phyloP scores from a whole-genome alignment of 495 filamentous ascomycete genomes.

The Xylona heveae region DNA sequence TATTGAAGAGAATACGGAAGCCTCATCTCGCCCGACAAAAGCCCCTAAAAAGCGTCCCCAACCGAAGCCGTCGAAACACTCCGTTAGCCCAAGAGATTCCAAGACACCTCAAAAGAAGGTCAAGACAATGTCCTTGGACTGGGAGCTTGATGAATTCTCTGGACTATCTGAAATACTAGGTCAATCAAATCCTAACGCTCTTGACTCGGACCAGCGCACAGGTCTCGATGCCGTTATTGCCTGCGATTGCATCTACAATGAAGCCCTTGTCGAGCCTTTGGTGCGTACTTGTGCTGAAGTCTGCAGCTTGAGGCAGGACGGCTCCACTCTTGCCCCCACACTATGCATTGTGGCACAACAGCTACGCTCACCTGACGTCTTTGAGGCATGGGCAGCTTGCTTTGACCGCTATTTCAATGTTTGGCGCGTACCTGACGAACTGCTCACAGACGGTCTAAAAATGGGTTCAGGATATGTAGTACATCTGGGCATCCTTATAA shows the following conservation, averaged over 20 bases:
- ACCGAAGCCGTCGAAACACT: too few relatives aligned
- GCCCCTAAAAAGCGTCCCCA: too few relatives aligned
- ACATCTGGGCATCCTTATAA: conserved; percentile 41
- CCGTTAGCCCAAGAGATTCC: too few relatives aligned
- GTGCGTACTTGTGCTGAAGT: conserved; percentile 68
- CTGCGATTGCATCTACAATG: conserved; percentile 83
- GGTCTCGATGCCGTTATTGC: conserved; percentile 48
- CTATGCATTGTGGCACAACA: conserved; percentile 69
- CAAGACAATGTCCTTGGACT: too few relatives aligned
- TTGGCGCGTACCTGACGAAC: conserved; percentile 52
- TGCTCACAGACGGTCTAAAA: conserved; percentile 31
- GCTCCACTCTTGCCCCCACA: conserved; percentile 23
- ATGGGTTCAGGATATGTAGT: conserved; percentile 41
- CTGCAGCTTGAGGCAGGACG: conserved; percentile 21
- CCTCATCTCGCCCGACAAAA: not conserved
- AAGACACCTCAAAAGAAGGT: too few relatives aligned
- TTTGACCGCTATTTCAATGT: conserved; percentile 45
- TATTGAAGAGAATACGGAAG: conserved; percentile 34
- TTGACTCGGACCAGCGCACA: conserved; percentile 44
- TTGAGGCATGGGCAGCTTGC: conserved; percentile 55
- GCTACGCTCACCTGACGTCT: conserved; percentile 61
- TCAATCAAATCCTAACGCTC: too few relatives aligned
- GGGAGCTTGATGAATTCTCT: conserved; percentile 24
- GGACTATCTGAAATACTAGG: too few relatives aligned
- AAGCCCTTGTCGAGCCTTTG: conserved; percentile 59